Base-by-base conservation (phyloP, 2,329 filamentous ascomycete genomes). In the Aaosphaeria arxii region DNA sequence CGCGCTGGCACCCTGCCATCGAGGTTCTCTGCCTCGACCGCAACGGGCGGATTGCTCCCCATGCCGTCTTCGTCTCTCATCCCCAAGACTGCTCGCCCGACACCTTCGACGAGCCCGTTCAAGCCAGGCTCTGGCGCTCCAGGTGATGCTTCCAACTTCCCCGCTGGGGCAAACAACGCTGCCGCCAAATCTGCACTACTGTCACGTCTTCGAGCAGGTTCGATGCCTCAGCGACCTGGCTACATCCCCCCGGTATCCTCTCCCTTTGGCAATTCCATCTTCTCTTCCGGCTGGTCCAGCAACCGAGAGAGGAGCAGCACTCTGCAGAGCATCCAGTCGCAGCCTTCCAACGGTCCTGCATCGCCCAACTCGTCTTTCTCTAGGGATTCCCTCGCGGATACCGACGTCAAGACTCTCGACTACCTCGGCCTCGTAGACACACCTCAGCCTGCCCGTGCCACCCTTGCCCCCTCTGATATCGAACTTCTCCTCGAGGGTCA, bases 1-100 rank as follows among this genome's bases (percentile, higher is more conserved):
- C 85, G 94, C 69, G 94, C 94, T 51, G 94, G 94, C 57, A 99
- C 94, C 3, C 85, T 99, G n/a, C 94, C 94, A 24, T 97, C 94
- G 41, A 83, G 92, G 54, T 95, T 99, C 67, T 91, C 91, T 30
- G 87, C 89, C 11, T 86, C 87, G 29, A 84, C 84, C 45, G 80
- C 82, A 5, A 77, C 82, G 48, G 85, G 68, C 30, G 80, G 81
- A 30, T 70, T 86, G 46, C 79, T 85, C 61, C 59, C 64, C 33
- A 79, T 84, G 57, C 47, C 52, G 11, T 56, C 59, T 24, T 72
- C 77, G 44, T 74, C 78, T 2, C 74, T 83, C 38, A 79, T 87
- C 43, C 81, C 89, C 45, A 94, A 95, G 68, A 88, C 89, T 5
- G 89, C 89, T 31, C 85, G 91, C 51, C 87, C 88, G 11, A 94